Evolutionary conservation across 2,329 filamentous ascomycete species (phyloP).

Genomic region (Beauveria rudraprayagi): DNA sequence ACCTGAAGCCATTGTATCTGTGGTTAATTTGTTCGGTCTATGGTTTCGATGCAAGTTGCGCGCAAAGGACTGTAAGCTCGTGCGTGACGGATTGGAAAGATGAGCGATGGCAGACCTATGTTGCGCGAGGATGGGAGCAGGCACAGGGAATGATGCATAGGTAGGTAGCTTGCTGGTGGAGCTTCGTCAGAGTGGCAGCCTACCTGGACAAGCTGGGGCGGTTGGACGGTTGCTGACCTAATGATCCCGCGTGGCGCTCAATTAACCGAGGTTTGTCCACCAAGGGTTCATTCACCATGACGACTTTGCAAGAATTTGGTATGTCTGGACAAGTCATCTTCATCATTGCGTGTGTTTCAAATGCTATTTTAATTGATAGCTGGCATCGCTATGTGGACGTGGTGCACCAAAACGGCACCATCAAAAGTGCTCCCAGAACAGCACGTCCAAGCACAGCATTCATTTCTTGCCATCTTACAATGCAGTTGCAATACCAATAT

Average conservation of each 20-base stretch:
- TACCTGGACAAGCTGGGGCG: constrained; percentile 16
- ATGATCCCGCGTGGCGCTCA: not conserved
- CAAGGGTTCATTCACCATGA: too few species aligned
- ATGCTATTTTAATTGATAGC: too few species aligned
- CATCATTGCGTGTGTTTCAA: too few species aligned
- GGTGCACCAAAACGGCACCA: too few species aligned
- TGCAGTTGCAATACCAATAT: too few species aligned
- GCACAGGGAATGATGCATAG: constrained; percentile 4
- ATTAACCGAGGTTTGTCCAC: too few species aligned
- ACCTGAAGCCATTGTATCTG: constrained; percentile 67
- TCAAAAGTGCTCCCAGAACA: too few species aligned
- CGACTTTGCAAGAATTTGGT: too few species aligned
- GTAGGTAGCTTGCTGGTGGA: constrained; percentile 17
- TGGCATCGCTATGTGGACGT: too few species aligned
- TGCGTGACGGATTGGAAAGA: constrained; percentile 5
- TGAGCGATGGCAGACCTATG: constrained; percentile 14
- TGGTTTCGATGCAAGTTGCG: not conserved
- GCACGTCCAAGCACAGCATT: too few species aligned
- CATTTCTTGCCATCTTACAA: too few species aligned
- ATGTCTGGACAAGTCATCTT: too few species aligned
- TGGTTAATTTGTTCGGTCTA: not conserved
- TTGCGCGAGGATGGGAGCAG: constrained; percentile 8
- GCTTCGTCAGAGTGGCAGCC: constrained; percentile 35
- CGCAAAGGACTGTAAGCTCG: not conserved
- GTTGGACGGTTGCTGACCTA: not conserved